A percentile compares a stretch with the other conserved stretches of the same genome.
Conservation (phyloP, 163 green algal genomes). For the Volvox carteri region DNA sequence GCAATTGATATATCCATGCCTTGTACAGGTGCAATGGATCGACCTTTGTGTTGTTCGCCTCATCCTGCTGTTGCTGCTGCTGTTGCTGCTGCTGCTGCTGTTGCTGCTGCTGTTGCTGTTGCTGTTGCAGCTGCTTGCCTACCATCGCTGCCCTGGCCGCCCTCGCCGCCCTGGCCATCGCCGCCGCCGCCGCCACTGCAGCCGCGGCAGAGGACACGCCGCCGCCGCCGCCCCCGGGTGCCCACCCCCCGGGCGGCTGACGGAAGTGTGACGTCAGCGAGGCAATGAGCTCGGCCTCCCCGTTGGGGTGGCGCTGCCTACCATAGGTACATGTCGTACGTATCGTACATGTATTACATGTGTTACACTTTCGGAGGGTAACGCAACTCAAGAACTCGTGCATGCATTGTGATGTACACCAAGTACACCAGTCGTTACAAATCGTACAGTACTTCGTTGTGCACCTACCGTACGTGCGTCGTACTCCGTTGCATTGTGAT, state of each 20-base stretch:
- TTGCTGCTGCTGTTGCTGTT: not conserved
- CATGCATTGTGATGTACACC: too few relatives aligned
- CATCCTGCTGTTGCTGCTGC: not conserved
- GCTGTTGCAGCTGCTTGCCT: not conserved
- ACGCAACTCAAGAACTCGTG: too few relatives aligned
- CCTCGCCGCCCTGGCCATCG: not conserved
- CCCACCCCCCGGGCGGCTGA: not conserved
- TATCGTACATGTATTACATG: not conserved
- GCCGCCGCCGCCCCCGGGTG: not conserved
- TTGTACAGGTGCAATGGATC: slow-evolving; percentile 33
- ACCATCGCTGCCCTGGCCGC: not conserved
- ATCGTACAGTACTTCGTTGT: too few relatives aligned
- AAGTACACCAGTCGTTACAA: too few relatives aligned
- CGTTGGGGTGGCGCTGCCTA: slow-evolving; percentile 63
- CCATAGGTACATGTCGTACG: not conserved
- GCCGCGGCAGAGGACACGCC: not conserved
- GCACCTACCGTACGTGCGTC: too few relatives aligned
- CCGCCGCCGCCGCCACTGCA: not conserved
- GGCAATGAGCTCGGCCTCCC: slow-evolving; percentile 49
- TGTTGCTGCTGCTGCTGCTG: not conserved
- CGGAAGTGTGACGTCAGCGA: slow-evolving; percentile 52
- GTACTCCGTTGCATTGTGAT: too few relatives aligned
- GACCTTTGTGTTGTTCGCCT: too few relatives aligned
- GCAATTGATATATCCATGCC: slow-evolving; percentile 59
- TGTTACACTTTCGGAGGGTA: too few relatives aligned